Evolutionary conservation across 495 filamentous ascomycete genomes (phyloP).

Genomic region (Penicillium paxilli): DNA sequence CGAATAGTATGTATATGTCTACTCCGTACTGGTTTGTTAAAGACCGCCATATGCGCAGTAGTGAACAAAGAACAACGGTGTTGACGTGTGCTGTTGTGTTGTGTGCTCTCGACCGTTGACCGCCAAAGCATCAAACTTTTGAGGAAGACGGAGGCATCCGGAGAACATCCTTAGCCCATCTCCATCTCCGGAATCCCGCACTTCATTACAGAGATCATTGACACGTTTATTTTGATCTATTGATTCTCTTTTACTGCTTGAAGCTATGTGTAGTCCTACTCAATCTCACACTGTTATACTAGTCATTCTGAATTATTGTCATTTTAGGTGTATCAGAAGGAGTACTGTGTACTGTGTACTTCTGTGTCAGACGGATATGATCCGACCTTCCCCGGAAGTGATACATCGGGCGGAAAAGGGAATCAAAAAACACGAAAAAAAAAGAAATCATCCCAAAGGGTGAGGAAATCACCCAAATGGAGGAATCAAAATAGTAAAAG

Average conservation of each 20-base stretch:
- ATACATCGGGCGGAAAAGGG: conserved; percentile 7
- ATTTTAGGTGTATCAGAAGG: no score
- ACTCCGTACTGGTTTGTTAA: no score
- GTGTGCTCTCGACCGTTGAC: conserved; percentile 7
- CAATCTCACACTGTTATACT: no score
- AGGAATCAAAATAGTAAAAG: no score
- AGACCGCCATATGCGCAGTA: no score
- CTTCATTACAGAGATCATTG: background rate
- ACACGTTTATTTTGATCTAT: no score
- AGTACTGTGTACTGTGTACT: background rate
- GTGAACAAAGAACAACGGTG: conserved; percentile 15
- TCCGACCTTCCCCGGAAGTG: conserved; percentile 16
- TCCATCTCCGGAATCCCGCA: background rate
- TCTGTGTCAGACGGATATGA: background rate
- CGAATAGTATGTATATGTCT: no score
- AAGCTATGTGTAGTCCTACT: no score
- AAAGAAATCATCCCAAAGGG: background rate
- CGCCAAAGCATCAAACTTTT: conserved; percentile 6
- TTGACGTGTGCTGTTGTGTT: no score
- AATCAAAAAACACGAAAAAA: background rate
- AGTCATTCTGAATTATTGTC: no score
- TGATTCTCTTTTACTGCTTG: no score
- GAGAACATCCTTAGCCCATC: background rate
- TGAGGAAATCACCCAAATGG: no score
- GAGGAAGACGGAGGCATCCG: background rate